Conservation (phyloP, 208 protist genomes). For the Naegleria fowleri region DNA sequence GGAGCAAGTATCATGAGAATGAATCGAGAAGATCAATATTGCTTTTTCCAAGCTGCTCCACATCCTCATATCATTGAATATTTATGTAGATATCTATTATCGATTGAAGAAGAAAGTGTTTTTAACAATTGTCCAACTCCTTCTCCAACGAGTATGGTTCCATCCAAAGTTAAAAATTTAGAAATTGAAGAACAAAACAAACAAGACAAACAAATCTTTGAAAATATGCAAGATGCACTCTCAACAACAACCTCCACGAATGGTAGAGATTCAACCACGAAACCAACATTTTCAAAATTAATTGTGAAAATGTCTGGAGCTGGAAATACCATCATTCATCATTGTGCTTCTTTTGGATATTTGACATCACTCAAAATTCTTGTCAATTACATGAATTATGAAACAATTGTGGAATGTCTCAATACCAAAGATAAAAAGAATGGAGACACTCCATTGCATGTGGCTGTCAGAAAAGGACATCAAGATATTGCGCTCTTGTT, state of each 20-base stretch:
- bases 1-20: neutral
- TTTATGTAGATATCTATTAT: neutral
- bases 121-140: neutral
- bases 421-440: neutral
- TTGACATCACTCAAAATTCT: neutral
- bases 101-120: neutral
- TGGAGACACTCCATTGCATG: neutral
- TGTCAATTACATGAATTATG: neutral
- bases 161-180: neutral
- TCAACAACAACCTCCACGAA: neutral
- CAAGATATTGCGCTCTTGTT: neutral
- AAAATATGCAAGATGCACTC: neutral
- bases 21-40: conserved; percentile 6
- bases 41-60: neutral
- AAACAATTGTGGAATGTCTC: neutral
- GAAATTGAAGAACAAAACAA: conserved; percentile 10
- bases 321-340: neutral
- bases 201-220: neutral
- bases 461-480: neutral
- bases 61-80: conserved; percentile 1
- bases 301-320: neutral
- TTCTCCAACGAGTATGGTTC: neutral
- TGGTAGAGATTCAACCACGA: neutral
- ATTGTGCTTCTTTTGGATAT: neutral
- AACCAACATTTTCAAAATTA: neutral